Percentiles rank a stretch among this genome's conserved stretches.
Conservation (phyloP, 257 asterid genomes). For the Cordia subcordata region DNA sequence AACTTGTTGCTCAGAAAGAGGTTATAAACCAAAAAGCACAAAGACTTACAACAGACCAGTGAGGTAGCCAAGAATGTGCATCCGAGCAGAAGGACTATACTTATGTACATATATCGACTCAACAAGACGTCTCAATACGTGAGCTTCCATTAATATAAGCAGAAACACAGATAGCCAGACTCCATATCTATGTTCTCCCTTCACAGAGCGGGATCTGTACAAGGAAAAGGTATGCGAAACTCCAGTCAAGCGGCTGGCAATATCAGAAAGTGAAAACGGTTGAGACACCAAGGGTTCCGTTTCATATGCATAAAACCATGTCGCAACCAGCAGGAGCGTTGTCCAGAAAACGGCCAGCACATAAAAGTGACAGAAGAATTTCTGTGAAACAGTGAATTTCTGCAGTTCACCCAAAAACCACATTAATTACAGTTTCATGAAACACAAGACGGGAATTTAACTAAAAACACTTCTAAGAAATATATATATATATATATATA, state of each 20-base stretch:
- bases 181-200: slow-evolving; percentile 31
- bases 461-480: too few species aligned
- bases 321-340: slow-evolving; percentile 52
- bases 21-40: not conserved
- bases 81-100: slow-evolving; percentile 77
- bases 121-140: slow-evolving; percentile 66
- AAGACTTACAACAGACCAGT: slow-evolving; percentile 66
- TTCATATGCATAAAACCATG: slow-evolving; percentile 64
- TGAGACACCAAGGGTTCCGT: slow-evolving; percentile 39
- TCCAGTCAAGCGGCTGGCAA: slow-evolving; percentile 68
- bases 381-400: slow-evolving; percentile 78
- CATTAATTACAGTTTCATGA: not conserved
- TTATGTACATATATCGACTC: slow-evolving; percentile 79
- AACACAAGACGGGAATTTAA: too few species aligned
- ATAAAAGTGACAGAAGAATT: slow-evolving; percentile 77
- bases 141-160: slow-evolving; percentile 80
- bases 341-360: slow-evolving; percentile 64
- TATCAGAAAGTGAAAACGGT: slow-evolving; percentile 40
- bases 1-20: not conserved
- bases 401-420: slow-evolving; percentile 13
- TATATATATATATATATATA: too few species aligned
- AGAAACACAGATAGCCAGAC: slow-evolving; percentile 67
- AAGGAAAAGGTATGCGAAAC: slow-evolving; percentile 41
- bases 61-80: slow-evolving; percentile 77
- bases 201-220: slow-evolving; percentile 28